These are phyloP conservation scores for Fusarium musae DNA, from an alignment of 2,329 filamentous ascomycete species.

Conservation along the genomic window DNA sequence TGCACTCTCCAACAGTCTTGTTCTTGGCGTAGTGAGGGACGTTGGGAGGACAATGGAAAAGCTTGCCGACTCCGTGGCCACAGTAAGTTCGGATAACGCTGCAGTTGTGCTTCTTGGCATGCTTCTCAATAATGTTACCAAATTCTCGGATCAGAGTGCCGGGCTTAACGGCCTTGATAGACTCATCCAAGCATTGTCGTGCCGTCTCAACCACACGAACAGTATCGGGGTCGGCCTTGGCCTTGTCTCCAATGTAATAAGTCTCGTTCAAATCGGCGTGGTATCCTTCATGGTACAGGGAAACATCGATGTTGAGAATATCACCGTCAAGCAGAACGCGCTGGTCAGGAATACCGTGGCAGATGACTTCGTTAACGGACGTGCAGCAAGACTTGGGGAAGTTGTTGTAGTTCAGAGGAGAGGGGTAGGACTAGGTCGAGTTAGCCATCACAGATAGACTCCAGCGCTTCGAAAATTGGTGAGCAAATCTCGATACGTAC, in stretches of 20 bases:
- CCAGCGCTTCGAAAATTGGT: background rate
- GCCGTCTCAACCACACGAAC: conserved; percentile 92
- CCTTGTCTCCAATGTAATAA: conserved; percentile 94
- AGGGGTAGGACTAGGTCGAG: conserved; percentile 81
- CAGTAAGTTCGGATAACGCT: conserved; percentile 96
- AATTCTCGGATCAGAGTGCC: conserved; percentile 93
- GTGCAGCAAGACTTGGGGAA: conserved; percentile 99
- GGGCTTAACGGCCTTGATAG: conserved; percentile 92
- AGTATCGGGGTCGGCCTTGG: conserved; percentile 83
- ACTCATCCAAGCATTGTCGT: conserved; percentile 87
- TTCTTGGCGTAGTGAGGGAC: conserved; percentile 98
- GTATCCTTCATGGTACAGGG: conserved; percentile 92
- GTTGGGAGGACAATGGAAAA: conserved; percentile 94
- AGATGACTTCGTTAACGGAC: conserved; percentile 96
- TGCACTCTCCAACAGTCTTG: conserved; percentile 93
- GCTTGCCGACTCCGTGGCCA: conserved; percentile 91
- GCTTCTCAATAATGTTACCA: conserved; percentile 94
- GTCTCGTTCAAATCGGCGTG: conserved; percentile 98
- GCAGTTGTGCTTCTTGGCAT: conserved; percentile 86
- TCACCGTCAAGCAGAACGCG: conserved; percentile 89
- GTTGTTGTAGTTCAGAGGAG: conserved; percentile 92
- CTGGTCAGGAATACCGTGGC: conserved; percentile 96
- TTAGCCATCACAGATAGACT: conserved; percentile 1
- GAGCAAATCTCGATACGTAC: conserved; percentile 63
- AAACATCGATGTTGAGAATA: conserved; percentile 96